Evolutionary conservation across 768 basidiomycete species (phyloP).

Genomic region (Amanita pseudoporphyria): DNA sequence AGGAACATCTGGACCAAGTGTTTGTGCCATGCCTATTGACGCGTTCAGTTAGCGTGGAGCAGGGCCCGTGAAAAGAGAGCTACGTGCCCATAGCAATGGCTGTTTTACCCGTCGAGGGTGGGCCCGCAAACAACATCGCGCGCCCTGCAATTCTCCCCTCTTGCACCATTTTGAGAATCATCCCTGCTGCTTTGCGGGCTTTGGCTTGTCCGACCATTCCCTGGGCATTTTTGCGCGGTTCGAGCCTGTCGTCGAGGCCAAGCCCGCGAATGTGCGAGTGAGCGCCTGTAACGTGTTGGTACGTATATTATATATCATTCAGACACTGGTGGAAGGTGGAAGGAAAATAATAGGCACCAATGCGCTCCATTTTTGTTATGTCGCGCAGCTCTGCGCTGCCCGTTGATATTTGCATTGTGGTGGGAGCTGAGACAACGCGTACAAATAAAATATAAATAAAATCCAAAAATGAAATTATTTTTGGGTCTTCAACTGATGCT

Average conservation of each 20-base stretch:
- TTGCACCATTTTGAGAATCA: constrained; percentile 97
- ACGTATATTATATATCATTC: constrained; percentile 6
- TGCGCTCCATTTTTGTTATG: constrained; percentile 90
- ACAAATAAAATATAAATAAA: background rate
- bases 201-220: constrained; percentile 98
- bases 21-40: constrained; percentile 85
- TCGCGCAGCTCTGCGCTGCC: constrained; percentile 75
- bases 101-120: constrained; percentile 95
- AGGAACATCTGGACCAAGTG: constrained; percentile 87
- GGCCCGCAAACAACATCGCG: constrained; percentile 95
- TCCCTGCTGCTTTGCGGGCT: constrained; percentile 94
- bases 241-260: constrained; percentile 85
- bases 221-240: constrained; percentile 81
- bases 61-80: background rate
- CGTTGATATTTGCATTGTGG: constrained; percentile 59
- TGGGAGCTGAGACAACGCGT: background rate
- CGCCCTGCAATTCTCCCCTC: constrained; percentile 93
- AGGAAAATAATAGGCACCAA: constrained; percentile 37
- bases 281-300: constrained; percentile 41
- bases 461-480: background rate
- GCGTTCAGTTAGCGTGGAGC: background rate
- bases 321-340: background rate
- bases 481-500: background rate
- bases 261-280: constrained; percentile 95
- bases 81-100: constrained; percentile 89